phyloP scores from a whole-genome alignment of 2,329 filamentous ascomycete species.

The Trichophyton simii region DNA sequence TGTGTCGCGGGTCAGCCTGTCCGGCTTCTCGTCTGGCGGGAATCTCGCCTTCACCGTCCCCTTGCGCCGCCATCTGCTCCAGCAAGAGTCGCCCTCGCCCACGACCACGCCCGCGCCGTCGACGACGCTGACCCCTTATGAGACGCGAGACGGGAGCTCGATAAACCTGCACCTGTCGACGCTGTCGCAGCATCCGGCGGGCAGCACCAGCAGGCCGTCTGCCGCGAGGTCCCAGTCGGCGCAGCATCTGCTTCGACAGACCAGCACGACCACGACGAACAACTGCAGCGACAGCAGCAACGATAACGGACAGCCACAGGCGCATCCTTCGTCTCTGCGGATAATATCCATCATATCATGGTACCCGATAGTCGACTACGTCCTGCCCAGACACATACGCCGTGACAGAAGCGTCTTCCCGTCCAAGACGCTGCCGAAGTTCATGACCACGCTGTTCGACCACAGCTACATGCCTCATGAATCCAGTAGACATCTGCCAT shows the following conservation, averaged over 20 bases:
- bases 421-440: constrained; percentile 36
- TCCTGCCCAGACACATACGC: constrained; percentile 46
- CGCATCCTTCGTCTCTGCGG: constrained; percentile 24
- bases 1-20: constrained; percentile 44
- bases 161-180: not conserved
- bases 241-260: constrained; percentile 9
- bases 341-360: constrained; percentile 48
- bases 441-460: constrained; percentile 40
- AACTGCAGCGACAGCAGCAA: constrained; percentile 4
- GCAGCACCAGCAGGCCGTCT: constrained; percentile 12
- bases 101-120: constrained; percentile 9
- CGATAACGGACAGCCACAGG: not conserved
- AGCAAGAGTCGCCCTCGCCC: constrained; percentile 8
- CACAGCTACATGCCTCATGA: constrained; percentile 36
- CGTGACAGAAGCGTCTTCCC: constrained; percentile 43
- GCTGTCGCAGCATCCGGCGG: not conserved
- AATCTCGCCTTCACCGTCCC: constrained; percentile 53
- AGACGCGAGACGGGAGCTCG: not conserved
- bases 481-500: constrained; percentile 43
- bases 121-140: constrained; percentile 5
- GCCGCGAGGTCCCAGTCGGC: constrained; percentile 11
- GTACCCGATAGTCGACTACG: constrained; percentile 53
- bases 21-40: constrained; percentile 51
- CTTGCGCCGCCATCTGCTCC: constrained; percentile 37
- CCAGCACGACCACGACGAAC: constrained; percentile 22